These are phyloP conservation scores for Pseudogymnoascus sp. DNA, from an alignment of 2,329 filamentous ascomycete genomes.

Conservation along the genomic window DNA sequence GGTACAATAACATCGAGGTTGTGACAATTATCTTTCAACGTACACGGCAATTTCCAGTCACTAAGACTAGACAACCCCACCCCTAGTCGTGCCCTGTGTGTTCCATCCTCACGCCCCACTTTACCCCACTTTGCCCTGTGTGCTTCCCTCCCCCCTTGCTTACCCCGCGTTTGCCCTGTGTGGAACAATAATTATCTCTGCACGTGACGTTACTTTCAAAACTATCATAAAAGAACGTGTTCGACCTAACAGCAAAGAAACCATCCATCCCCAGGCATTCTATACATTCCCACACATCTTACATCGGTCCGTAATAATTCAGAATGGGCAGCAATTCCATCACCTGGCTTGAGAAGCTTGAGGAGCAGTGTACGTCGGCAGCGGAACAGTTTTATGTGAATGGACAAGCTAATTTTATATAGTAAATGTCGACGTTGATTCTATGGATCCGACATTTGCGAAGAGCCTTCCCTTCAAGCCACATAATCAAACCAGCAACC, in stretches of 20 bases:
- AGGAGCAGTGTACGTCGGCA: slow-evolving; percentile 30
- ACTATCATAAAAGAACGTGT: neutral
- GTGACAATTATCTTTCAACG: neutral
- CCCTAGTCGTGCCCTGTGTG: neutral
- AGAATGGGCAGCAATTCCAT: slow-evolving; percentile 19
- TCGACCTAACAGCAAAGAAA: neutral
- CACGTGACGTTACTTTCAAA: neutral
- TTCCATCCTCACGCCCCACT: neutral
- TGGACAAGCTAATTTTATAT: neutral
- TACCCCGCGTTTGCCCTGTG: neutral
- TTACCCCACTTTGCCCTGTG: slow-evolving; percentile 8
- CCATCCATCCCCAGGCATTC: neutral
- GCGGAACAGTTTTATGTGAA: neutral
- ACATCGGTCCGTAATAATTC: neutral
- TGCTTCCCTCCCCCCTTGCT: neutral
- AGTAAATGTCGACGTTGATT: slow-evolving; percentile 45
- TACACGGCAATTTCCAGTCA: neutral
- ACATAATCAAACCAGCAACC: slow-evolving; percentile 43
- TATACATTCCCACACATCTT: neutral
- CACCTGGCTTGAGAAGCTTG: slow-evolving; percentile 37
- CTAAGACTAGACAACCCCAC: neutral
- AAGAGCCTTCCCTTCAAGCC: slow-evolving; percentile 36
- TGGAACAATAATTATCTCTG: neutral
- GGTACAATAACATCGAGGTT: neutral
- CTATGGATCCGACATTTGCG: slow-evolving; percentile 42